phyloP scores from a whole-genome alignment of 371 early-diverging fungal genomes.

The Lichtheimia corymbifera region DNA sequence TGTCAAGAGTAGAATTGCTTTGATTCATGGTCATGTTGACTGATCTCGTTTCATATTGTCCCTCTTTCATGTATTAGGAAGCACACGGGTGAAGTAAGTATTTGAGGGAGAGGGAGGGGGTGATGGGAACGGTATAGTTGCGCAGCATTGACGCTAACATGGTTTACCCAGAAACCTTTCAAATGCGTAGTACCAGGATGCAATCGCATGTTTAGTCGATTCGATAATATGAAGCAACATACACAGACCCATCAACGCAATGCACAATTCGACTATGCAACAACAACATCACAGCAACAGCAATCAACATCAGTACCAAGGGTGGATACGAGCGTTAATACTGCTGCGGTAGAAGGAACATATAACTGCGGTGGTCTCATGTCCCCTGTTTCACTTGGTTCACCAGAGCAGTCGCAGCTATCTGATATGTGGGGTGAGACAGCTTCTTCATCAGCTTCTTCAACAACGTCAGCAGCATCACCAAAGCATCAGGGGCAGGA shows the following conservation, averaged over 20 bases:
- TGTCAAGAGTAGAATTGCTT: slow-evolving; percentile 1
- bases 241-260: slow-evolving; percentile 50
- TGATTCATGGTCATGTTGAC: background rate
- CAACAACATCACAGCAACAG: slow-evolving; percentile 8
- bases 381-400: slow-evolving; percentile 27
- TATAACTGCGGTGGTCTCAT: slow-evolving; percentile 18
- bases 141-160: background rate
- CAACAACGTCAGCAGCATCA: background rate
- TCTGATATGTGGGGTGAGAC: background rate
- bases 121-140: too few relatives aligned
- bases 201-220: slow-evolving; percentile 58
- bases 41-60: background rate
- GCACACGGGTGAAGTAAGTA: slow-evolving; percentile 13
- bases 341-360: slow-evolving; percentile 3
- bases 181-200: slow-evolving; percentile 62
- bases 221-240: slow-evolving; percentile 68
- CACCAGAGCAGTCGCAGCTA: slow-evolving; percentile 15
- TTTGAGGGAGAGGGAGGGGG: background rate
- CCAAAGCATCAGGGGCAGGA: background rate
- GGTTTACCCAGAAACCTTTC: slow-evolving; percentile 46
- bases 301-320: background rate
- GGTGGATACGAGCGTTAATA: background rate
- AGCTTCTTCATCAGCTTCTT: background rate
- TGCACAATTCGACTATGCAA: background rate
- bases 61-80: background rate